Evolutionary conservation across 2,329 filamentous ascomycete species (phyloP).

Genomic region (Ascocoryne sarcoides): DNA sequence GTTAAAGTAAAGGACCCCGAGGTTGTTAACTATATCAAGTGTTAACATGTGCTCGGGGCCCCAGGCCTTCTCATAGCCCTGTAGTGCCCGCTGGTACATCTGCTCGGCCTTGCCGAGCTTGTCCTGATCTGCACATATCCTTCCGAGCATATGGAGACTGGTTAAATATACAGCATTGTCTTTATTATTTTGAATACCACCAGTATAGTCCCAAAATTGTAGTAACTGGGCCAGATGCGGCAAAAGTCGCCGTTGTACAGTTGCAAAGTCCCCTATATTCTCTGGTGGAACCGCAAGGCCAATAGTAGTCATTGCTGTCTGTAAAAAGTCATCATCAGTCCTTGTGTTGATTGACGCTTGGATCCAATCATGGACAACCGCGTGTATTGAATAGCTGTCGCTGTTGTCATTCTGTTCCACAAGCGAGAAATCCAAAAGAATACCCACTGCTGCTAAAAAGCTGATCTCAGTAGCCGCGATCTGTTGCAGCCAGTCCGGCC

Average conservation of each 20-base stretch:
- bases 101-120: conserved; percentile 21
- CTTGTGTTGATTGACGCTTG: conserved; percentile 3
- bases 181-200: conserved; percentile 2
- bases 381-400: conserved; percentile 24
- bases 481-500: conserved; percentile 19
- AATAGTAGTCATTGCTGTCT: conserved; percentile 12
- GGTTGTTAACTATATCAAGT: conserved; percentile 17
- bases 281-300: conserved; percentile 10
- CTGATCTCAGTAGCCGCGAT: conserved; percentile 13
- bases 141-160: conserved; percentile 22
- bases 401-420: conserved; percentile 21
- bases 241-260: conserved; percentile 16
- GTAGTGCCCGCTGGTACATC: conserved; percentile 15
- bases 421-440: conserved; percentile 24
- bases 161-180: conserved; percentile 4
- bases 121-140: conserved; percentile 24
- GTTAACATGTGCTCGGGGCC: conserved; percentile 16
- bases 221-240: conserved; percentile 17
- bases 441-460: conserved; percentile 17
- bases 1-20: conserved; percentile 1
- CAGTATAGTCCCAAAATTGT: conserved; percentile 1
- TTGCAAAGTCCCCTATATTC: conserved; percentile 7
- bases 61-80: conserved; percentile 12
- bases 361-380: conserved; percentile 21
- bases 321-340: conserved; percentile 7